Base-by-base conservation (phyloP, 139 green algal genomes). In the Spirogloea muscicola region DNA sequence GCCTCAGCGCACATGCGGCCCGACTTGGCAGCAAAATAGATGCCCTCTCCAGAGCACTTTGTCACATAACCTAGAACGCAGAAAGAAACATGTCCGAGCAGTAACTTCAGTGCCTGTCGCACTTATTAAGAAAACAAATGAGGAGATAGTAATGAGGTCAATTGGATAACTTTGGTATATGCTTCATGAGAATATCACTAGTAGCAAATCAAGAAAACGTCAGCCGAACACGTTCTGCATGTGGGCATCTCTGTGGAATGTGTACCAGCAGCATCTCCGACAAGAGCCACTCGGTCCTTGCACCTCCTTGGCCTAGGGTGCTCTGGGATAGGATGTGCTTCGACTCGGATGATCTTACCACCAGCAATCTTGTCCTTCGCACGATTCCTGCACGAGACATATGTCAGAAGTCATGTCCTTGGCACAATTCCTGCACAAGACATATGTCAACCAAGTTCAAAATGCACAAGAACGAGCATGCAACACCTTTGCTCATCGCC, bases 1-100 rank as follows among this genome's bases (percentile, higher is more conserved):
- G 94, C 94, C 86, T 99, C 94, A 0, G 90, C 94, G 43, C 62
- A 81, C 94, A 99, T 99, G 82, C 94, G 91, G 52, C 94, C 94
- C 3, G 81, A 91, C 89, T 99, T 99, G 83, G 94, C 94, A 1
- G 94, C 94, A 80, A 99, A 99, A 89, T 99, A 99, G 84, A 99
- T 99, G 84, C 94, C 94, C 89, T 97, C 93, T 13, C 93, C 91
- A 33, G 83, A 89, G 88, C 90, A 96, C 87, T 97, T 97, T 76
- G 93, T 97, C 37, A 97, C 93, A 71, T 97, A 97, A 38, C 93
- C 91, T 64, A n/a, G 21, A 64, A n/a, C 13, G 16, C 13, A 52
- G 16, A n/a, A n/a, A n/a, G n/a, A n/a, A n/a, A n/a, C n/a, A n/a
- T n/a, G n/a, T n/a, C n/a, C n/a, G n/a, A n/a, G n/a, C n/a, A n/a